Evolutionary conservation across 139 green algal species (phyloP).

Genomic region (Raphidocelis subcapitata): DNA sequence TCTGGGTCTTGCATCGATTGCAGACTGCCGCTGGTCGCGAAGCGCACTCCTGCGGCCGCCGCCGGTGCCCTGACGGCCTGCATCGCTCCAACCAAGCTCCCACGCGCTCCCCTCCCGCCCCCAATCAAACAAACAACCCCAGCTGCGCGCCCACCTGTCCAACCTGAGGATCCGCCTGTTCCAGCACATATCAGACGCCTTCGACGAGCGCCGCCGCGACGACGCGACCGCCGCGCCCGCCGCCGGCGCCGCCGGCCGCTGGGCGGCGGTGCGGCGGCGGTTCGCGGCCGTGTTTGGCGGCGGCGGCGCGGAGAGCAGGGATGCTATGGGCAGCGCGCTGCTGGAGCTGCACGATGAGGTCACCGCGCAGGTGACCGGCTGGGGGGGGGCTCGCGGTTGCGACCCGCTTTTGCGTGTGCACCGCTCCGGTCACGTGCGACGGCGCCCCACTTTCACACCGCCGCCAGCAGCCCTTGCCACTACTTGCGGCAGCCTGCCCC

Average conservation of each 20-base stretch:
- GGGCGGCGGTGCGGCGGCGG: conserved; percentile 34
- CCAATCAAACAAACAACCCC: too few relatives aligned
- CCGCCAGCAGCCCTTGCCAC: neutral
- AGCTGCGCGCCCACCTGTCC: conserved; percentile 63
- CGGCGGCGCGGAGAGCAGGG: conserved; percentile 21
- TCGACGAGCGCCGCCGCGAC: conserved; percentile 30
- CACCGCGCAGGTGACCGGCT: conserved; percentile 50
- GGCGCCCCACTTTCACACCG: neutral
- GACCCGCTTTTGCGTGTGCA: too few relatives aligned
- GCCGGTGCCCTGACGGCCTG: neutral
- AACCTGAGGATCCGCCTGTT: conserved; percentile 49
- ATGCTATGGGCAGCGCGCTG: conserved; percentile 53
- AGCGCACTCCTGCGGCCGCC: neutral
- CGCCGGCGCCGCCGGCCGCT: conserved; percentile 8
- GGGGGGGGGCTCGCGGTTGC: too few relatives aligned
- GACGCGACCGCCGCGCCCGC: neutral
- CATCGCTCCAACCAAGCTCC: too few relatives aligned
- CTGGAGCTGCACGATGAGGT: conserved; percentile 63
- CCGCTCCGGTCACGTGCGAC: too few relatives aligned
- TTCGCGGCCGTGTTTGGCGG: conserved; percentile 45
- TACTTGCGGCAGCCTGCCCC: neutral
- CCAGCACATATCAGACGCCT: conserved; percentile 37
- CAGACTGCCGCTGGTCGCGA: too few relatives aligned
- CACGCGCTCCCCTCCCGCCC: too few relatives aligned
- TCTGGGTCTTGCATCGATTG: too few relatives aligned